Evolutionary conservation across 371 early-diverging fungal genomes (phyloP), one percentile per base, ranked within the genome.

Genomic region (Mucor plumbeus): DNA sequence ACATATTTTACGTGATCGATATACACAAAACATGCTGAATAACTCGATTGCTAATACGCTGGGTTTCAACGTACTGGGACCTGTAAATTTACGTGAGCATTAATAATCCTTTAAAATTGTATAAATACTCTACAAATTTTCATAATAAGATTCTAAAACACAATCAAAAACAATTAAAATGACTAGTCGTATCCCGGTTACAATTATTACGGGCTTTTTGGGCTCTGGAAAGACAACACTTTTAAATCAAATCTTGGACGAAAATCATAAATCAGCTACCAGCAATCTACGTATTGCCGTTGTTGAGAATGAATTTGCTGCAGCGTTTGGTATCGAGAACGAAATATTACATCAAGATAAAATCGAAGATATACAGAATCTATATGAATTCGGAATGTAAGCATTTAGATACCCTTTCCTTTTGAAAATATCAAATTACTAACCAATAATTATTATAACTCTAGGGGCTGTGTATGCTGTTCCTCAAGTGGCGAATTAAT

Each of bases 321-420:
- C 78, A 14, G 75, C 78, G 7, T 77, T 81, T 64, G 81, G 81
- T 10, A 72, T 79, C 15, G 81, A 79, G 58, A 78, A 78, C 50
- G 78, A 78, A 43, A 73, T 78, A 9, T 19, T 79, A 26, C 68
- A 74, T 35, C 62, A 66, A 39, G 70, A 68, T n/a, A 67, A 69
- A 21, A 69, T 61, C 1, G 65, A 66, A 54, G 76, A 72, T 33
- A 59, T 78, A 13, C 73, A 78, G 53, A 73, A 64, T 19, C 60
- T 78, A 38, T 78, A 78, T 66, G 79, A 78, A 64, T 78, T 78
- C 48, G 79, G 79, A 33, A 73, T 73, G 75, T 74, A 67, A 57
- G 61, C 55, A 33, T 36, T n/a, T n/a, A n/a, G n/a, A n/a, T n/a
- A n/a, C n/a, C n/a, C n/a, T n/a, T n/a, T n/a, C n/a, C n/a, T n/a